Percentiles rank a stretch among this genome's conserved stretches.
Evolutionary conservation across 2,329 filamentous ascomycete species (phyloP).

Genomic region (Colletotrichum spaethianum): DNA sequence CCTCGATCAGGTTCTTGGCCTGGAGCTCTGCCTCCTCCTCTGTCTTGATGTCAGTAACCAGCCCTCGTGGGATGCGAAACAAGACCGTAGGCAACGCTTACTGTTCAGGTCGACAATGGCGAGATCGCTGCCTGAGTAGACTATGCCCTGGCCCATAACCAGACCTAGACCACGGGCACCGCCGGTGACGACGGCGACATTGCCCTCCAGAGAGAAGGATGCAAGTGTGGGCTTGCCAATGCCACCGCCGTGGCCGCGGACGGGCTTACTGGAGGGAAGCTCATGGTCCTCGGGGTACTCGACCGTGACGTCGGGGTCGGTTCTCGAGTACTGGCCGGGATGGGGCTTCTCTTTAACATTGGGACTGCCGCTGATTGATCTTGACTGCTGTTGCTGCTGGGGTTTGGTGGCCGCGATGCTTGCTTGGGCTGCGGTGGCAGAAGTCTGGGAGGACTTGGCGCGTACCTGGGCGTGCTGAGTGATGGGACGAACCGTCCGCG

Average conservation of each 20-base stretch:
- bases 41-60: slow-evolving; percentile 5
- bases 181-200: slow-evolving; percentile 88
- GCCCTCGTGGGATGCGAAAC: not conserved
- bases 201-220: slow-evolving; percentile 87
- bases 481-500: slow-evolving; percentile 35
- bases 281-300: slow-evolving; percentile 83
- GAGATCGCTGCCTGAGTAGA: slow-evolving; percentile 88
- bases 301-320: slow-evolving; percentile 82
- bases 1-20: slow-evolving; percentile 79
- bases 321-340: slow-evolving; percentile 80
- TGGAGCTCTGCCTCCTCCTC: slow-evolving; percentile 84
- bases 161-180: slow-evolving; percentile 90
- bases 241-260: slow-evolving; percentile 82
- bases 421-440: slow-evolving; percentile 44
- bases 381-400: slow-evolving; percentile 45
- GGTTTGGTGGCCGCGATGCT: slow-evolving; percentile 33
- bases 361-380: slow-evolving; percentile 48
- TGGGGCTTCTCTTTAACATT: slow-evolving; percentile 54
- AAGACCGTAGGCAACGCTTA: slow-evolving; percentile 58
- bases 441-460: slow-evolving; percentile 24
- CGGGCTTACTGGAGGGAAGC: slow-evolving; percentile 78
- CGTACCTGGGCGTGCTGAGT: slow-evolving; percentile 21
- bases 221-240: slow-evolving; percentile 89
- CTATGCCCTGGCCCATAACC: slow-evolving; percentile 93
- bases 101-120: slow-evolving; percentile 96